phyloP scores from a whole-genome alignment of 306 rosid species.

The cucumber (Cucumis sativus) region Cucumber_9930_V3 NC_026656.2:5634001-5634500 shows the following conservation, averaged over 20 bases:
- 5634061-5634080: neutral
- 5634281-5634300: neutral
- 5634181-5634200: neutral
- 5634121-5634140: neutral
- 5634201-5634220: neutral
- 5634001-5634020: neutral
- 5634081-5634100: neutral
- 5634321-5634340: neutral
- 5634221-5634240: neutral
- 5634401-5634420: constrained; percentile 81
- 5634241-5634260: neutral
- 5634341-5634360: neutral
- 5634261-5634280: neutral
- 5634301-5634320: neutral
- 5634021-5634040: neutral
- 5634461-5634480: neutral
- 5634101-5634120: neutral
- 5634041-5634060: neutral
- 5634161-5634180: neutral
- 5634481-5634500: constrained; percentile 5
- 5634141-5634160: neutral
- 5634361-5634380: neutral
- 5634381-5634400: constrained; percentile 35
- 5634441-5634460: constrained; percentile 43
- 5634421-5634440: constrained; percentile 96